Evolutionary conservation across 331 rosid genomes (phyloP), one percentile per base, ranked within the genome.

Genomic region (Malus hybrid): DNA sequence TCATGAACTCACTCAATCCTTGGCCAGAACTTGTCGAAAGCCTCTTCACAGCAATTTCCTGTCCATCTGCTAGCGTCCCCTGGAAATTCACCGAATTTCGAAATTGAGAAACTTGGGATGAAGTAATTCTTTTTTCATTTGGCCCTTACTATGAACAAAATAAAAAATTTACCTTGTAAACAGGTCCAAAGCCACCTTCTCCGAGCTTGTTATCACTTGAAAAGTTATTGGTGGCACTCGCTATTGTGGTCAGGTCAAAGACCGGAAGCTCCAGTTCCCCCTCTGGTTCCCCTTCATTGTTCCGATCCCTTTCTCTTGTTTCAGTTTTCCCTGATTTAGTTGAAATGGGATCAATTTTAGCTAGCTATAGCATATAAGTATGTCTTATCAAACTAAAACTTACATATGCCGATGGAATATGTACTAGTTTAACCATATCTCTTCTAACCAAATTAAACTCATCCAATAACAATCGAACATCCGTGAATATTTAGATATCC

Each of bases 111-210:
- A 65, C 29, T 32, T 15, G 20, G 19, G 4, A 46, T 56, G 62
- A n/a, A 56, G 62, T 9, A 4, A 56, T 56, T 56, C 12, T n/a
- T 56, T n/a, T 0, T 9, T 56, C 11, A 10, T 46, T 19, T 29
- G 39, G 19, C 33, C 57, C 5, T 46, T 46, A 46, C 13, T 31
- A 61, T 14, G 16, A 73, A 46, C 22, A n/a, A 56, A 9, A 10
- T 56, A 1, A 56, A 4, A 46, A 46, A 44, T 11, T 70, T 80
- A 80, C 87, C 81, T 65, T 77, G 71, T 77, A 84, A 3, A 84
- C 87, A 4, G 85, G 83, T 62, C 87, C 87, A 71, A 80, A 84
- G 28, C 80, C 85, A 73, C 87, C 87, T 80, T 80, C 85, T 24
- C 85, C 87, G 22, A 84, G 85, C 83, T 84, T 84, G 46, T 74